phyloP scores from a whole-genome alignment of 495 filamentous ascomycete genomes.

The Penicillium tannophilum region DNA sequence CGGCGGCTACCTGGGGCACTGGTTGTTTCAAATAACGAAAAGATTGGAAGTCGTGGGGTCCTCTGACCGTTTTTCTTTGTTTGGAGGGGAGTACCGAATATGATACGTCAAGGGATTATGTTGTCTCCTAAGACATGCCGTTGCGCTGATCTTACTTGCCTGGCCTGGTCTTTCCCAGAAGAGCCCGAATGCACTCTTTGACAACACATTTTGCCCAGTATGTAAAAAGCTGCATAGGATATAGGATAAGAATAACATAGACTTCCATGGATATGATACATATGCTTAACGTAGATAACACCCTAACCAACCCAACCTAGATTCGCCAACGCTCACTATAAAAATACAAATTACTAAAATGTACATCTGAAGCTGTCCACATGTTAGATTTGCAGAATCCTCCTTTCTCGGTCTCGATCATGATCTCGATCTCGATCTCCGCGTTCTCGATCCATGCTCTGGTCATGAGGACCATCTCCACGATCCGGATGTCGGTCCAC shows the following conservation, averaged over 20 bases:
- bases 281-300: not conserved
- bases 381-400: not conserved
- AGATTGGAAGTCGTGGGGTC: too few relatives aligned
- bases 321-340: not conserved
- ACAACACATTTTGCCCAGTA: too few relatives aligned
- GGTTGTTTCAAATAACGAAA: not conserved
- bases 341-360: not conserved
- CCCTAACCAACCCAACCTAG: not conserved
- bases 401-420: conserved; percentile 26
- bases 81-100: too few relatives aligned
- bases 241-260: not conserved
- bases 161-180: too few relatives aligned
- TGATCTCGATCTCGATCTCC: conserved; percentile 34
- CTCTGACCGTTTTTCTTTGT: too few relatives aligned
- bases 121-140: too few relatives aligned
- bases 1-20: not conserved
- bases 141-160: too few relatives aligned
- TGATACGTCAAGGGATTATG: too few relatives aligned
- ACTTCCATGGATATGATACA: conserved; percentile 1
- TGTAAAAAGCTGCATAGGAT: too few relatives aligned
- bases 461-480: conserved; percentile 12
- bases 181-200: too few relatives aligned
- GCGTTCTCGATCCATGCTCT: conserved; percentile 14
- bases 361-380: not conserved
- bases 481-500: conserved; percentile 21